phyloP scores from a whole-genome alignment of 768 basidiomycete genomes.

The Auricularia sp. region DNA sequence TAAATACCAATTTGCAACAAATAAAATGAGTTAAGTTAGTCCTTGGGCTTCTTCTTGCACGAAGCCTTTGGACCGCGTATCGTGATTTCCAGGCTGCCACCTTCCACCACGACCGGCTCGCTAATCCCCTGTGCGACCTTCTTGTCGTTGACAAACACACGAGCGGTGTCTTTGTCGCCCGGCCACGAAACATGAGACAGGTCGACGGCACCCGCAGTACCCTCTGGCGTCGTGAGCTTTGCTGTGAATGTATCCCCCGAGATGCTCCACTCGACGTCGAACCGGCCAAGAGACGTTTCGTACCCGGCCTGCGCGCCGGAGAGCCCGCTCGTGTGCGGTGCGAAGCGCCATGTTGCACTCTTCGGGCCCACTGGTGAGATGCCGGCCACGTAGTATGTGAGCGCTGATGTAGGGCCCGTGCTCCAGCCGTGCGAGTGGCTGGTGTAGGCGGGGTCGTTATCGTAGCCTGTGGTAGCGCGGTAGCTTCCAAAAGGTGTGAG shows the following conservation, averaged over 20 bases:
- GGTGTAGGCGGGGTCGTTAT: slow-evolving; percentile 46
- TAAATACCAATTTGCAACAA: no score
- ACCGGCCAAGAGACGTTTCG: slow-evolving; percentile 42
- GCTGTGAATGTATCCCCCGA: slow-evolving; percentile 13
- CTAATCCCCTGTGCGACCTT: not conserved
- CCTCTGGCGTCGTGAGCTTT: slow-evolving; percentile 20
- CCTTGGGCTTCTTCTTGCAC: no score
- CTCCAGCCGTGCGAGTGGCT: slow-evolving; percentile 53
- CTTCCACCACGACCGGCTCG: not conserved
- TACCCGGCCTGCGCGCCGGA: slow-evolving; percentile 40
- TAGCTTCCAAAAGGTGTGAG: slow-evolving; percentile 10
- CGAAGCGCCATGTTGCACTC: slow-evolving; percentile 38
- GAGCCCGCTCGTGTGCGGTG: slow-evolving; percentile 34
- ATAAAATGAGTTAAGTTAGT: no score
- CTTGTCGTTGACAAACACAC: not conserved
- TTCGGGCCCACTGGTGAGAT: slow-evolving; percentile 36
- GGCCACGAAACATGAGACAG: slow-evolving; percentile 4
- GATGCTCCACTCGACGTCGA: slow-evolving; percentile 34
- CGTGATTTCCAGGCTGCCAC: not conserved
- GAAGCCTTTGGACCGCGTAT: not conserved
- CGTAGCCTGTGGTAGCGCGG: slow-evolving; percentile 43
- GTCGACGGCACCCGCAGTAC: slow-evolving; percentile 22
- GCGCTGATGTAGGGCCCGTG: slow-evolving; percentile 44
- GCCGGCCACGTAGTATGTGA: slow-evolving; percentile 47
- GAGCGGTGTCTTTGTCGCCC: not conserved